phyloP scores from a whole-genome alignment of 1,139 yeast genomes.

The Saccharomycopsis hybrid region DNA sequence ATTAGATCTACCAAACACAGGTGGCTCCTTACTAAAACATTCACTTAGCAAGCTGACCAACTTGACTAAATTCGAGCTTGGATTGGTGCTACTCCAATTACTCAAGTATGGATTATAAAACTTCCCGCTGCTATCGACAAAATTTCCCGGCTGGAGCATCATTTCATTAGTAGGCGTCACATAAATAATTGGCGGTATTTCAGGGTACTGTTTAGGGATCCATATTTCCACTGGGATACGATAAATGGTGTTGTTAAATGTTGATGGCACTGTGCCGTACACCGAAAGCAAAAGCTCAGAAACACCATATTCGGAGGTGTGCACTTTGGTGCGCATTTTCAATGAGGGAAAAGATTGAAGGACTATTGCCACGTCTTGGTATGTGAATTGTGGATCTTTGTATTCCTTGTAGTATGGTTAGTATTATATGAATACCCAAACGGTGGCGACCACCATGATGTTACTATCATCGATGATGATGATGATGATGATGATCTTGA shows the following conservation, averaged over 20 bases:
- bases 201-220: slow-evolving; percentile 71
- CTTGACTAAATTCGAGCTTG: slow-evolving; percentile 34
- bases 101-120: slow-evolving; percentile 66
- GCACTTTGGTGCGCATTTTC: slow-evolving; percentile 66
- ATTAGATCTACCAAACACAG: slow-evolving; percentile 40
- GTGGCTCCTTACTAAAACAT: slow-evolving; percentile 42
- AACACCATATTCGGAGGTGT: slow-evolving; percentile 53
- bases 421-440: too few relatives aligned
- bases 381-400: slow-evolving; percentile 43
- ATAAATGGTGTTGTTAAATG: slow-evolving; percentile 29
- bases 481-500: too few relatives aligned
- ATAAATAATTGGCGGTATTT: slow-evolving; percentile 51
- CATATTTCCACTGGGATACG: slow-evolving; percentile 65
- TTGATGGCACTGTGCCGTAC: slow-evolving; percentile 47
- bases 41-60: slow-evolving; percentile 35
- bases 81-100: slow-evolving; percentile 41
- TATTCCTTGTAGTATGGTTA: slow-evolving; percentile 33
- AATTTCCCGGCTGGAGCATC: slow-evolving; percentile 54
- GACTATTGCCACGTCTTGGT: slow-evolving; percentile 54
- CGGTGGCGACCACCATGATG: too few relatives aligned
- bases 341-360: slow-evolving; percentile 47
- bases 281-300: slow-evolving; percentile 57
- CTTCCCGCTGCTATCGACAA: slow-evolving; percentile 67
- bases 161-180: slow-evolving; percentile 44
- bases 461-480: too few relatives aligned